Evolutionary conservation across 805 yeast species (phyloP).

Genomic region (Candida cerambycidarum): DNA sequence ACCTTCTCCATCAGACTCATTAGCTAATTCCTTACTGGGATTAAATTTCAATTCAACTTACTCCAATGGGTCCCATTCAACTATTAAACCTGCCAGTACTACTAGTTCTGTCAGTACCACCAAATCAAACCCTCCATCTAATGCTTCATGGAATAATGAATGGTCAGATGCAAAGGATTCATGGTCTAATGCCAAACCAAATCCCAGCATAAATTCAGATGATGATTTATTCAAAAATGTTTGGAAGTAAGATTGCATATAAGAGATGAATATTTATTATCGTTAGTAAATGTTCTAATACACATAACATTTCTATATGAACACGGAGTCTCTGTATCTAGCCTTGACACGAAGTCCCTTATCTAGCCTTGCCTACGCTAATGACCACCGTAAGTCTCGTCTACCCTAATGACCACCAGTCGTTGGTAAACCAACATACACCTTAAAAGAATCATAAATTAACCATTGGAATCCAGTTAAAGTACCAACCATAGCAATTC

Average conservation of each 20-base stretch:
- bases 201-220: conserved; percentile 28
- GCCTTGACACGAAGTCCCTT: too few relatives aligned
- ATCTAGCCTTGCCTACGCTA: too few relatives aligned
- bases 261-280: neutral
- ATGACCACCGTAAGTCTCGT: too few relatives aligned
- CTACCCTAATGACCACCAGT: conserved; percentile 54
- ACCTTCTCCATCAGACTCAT: conserved; percentile 13
- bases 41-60: conserved; percentile 17
- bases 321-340: too few relatives aligned
- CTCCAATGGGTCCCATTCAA: neutral
- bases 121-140: neutral
- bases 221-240: conserved; percentile 71
- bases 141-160: conserved; percentile 18
- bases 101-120: neutral
- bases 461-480: conserved; percentile 97
- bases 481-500: conserved; percentile 97
- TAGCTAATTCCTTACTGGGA: conserved; percentile 25
- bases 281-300: neutral
- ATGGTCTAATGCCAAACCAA: neutral
- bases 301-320: neutral
- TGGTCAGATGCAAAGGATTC: conserved; percentile 28
- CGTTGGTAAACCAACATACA: conserved; percentile 91
- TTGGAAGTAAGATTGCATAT: conserved; percentile 47
- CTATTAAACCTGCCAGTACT: neutral
- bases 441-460: conserved; percentile 93